Conservation (phyloP, 306 rosid genomes). For the Fagus sylvatica region DNA sequence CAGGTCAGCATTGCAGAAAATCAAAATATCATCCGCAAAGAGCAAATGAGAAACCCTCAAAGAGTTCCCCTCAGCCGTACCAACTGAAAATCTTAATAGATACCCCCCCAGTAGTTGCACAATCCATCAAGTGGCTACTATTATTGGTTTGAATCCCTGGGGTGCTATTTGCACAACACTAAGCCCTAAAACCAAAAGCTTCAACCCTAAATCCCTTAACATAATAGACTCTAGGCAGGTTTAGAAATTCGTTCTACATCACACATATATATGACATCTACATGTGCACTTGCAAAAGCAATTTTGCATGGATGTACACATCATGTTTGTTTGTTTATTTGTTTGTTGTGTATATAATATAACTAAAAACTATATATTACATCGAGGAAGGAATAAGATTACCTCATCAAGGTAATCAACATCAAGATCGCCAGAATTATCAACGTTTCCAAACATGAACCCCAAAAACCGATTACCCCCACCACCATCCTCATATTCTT, state of each 20-base stretch:
- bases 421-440: slow-evolving; percentile 91
- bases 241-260: background rate
- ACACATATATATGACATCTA: background rate
- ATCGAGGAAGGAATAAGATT: slow-evolving; percentile 25
- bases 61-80: too few species aligned
- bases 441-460: slow-evolving; percentile 96
- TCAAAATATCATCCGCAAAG: too few species aligned
- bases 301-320: background rate
- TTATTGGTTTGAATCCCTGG: too few species aligned
- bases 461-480: slow-evolving; percentile 77
- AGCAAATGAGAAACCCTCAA: too few species aligned
- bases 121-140: too few species aligned
- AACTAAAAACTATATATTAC: slow-evolving; percentile 15
- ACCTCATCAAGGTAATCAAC: slow-evolving; percentile 98
- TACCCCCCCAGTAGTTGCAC: too few species aligned
- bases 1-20: too few species aligned
- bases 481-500: slow-evolving; percentile 73
- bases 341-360: slow-evolving; percentile 6
- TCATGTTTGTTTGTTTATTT: slow-evolving; percentile 13
- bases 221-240: background rate
- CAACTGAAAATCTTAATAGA: too few species aligned
- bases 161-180: background rate
- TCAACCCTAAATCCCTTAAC: background rate
- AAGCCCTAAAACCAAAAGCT: background rate
- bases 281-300: background rate